Percentiles rank a stretch among this genome's conserved stretches.
Conservation (phyloP, 192 early-diverging fungal species). For the Podila horticola region DNA sequence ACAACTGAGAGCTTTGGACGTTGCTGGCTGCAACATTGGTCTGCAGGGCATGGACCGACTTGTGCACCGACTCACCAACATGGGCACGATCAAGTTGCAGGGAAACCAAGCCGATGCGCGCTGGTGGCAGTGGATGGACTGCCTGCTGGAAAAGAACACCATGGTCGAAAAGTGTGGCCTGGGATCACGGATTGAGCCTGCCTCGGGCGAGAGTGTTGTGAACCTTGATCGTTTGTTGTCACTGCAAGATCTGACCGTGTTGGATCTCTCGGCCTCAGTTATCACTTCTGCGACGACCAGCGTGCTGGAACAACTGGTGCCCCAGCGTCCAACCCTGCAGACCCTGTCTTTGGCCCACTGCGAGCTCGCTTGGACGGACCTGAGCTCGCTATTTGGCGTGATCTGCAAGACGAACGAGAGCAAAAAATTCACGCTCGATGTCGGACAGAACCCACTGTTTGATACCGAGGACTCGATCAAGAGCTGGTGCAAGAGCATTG, state of each 20-base stretch:
- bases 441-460: conserved; percentile 40
- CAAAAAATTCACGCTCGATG: conserved; percentile 46
- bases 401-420: conserved; percentile 27
- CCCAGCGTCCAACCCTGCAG: conserved; percentile 4
- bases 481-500: conserved; percentile 21
- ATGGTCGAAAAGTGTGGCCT: conserved; percentile 28
- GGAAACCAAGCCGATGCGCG: conserved; percentile 28
- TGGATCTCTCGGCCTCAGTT: conserved; percentile 32
- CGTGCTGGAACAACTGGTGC: conserved; percentile 2
- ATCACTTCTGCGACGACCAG: conserved; percentile 17
- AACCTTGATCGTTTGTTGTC: conserved; percentile 1
- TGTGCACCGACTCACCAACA: conserved; percentile 16
- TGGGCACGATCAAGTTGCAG: conserved; percentile 31
- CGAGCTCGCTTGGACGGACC: conserved; percentile 16
- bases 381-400: conserved; percentile 21
- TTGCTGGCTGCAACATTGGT: conserved; percentile 43
- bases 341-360: conserved; percentile 18
- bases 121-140: conserved; percentile 50
- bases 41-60: conserved; percentile 25
- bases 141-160: conserved; percentile 23
- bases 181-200: conserved; percentile 16
- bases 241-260: conserved; percentile 9
- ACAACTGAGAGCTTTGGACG: conserved; percentile 34
- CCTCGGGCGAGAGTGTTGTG: background rate
- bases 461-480: conserved; percentile 22